These are phyloP conservation scores for Wickerhamiella slavikovae DNA, from an alignment of 805 yeast species.

Conservation along the genomic window DNA sequence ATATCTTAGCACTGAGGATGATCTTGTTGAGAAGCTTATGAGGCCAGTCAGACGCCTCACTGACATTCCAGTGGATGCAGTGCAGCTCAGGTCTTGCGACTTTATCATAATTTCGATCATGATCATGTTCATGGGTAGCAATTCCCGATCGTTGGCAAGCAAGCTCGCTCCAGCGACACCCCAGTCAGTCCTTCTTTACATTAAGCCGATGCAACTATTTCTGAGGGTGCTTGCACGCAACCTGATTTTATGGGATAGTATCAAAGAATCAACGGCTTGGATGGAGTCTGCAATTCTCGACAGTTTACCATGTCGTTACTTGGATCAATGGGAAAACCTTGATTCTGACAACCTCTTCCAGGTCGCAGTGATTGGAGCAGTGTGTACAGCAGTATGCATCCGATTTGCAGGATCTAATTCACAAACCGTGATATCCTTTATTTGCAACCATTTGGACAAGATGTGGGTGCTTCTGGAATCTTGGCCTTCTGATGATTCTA, in stretches of 20 bases:
- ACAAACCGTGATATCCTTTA: conserved; percentile 28
- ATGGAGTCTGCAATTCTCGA: conserved; percentile 38
- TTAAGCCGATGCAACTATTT: conserved; percentile 59
- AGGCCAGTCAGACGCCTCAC: too few species aligned
- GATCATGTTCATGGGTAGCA: conserved; percentile 52
- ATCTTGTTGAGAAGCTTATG: too few species aligned
- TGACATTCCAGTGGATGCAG: too few species aligned
- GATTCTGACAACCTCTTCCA: conserved; percentile 43
- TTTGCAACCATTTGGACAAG: conserved; percentile 34
- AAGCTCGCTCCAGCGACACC: conserved; percentile 43
- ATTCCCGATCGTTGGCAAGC: conserved; percentile 35
- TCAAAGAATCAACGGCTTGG: conserved; percentile 34
- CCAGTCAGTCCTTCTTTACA: conserved; percentile 40
- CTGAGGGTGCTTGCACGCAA: conserved; percentile 42
- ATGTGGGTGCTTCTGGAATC: conserved; percentile 25
- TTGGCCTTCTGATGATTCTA: conserved; percentile 8
- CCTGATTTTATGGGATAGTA: conserved; percentile 50
- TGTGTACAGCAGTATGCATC: conserved; percentile 53
- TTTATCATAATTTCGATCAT: conserved; percentile 50
- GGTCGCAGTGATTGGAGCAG: conserved; percentile 52
- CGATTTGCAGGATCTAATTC: conserved; percentile 55
- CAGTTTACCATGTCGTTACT: conserved; percentile 6
- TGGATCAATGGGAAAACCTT: conserved; percentile 12
- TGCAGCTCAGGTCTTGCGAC: too few species aligned
- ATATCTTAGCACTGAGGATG: conserved; percentile 32